A percentile compares a stretch with the other conserved stretches of the same genome.
These are phyloP conservation scores for Epichloe brachyelytri DNA, from an alignment of 2,329 filamentous ascomycete species.

Conservation along the genomic window DNA sequence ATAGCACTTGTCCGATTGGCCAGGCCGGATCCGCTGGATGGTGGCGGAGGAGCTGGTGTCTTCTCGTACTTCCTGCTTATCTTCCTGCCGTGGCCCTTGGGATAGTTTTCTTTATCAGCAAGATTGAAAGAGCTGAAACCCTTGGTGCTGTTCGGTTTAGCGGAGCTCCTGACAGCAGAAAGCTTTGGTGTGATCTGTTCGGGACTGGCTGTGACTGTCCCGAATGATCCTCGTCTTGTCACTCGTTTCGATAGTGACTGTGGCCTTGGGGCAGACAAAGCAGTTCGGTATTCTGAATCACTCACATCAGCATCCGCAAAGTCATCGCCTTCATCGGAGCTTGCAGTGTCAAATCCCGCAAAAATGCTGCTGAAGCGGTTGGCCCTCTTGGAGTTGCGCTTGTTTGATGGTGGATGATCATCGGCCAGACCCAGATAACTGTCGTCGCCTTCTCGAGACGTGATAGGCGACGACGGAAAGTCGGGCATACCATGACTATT, in stretches of 20 bases:
- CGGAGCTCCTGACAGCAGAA: conserved; percentile 13
- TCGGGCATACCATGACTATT: conserved; percentile 33
- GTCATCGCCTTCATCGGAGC: conserved; percentile 53
- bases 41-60: conserved; percentile 15
- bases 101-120: conserved; percentile 18
- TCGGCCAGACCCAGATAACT: conserved; percentile 71
- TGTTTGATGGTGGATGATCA: conserved; percentile 55
- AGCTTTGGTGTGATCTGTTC: conserved; percentile 24
- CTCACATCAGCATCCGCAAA: conserved; percentile 48
- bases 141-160: conserved; percentile 27
- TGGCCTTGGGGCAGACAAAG: conserved; percentile 49
- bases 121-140: conserved; percentile 32
- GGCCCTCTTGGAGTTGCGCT: conserved; percentile 44
- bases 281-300: conserved; percentile 55
- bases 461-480: conserved; percentile 35
- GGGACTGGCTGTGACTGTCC: conserved; percentile 27
- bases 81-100: conserved; percentile 15
- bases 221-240: conserved; percentile 29
- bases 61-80: conserved; percentile 25
- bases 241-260: conserved; percentile 24
- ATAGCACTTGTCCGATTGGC: conserved; percentile 42
- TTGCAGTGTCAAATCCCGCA: conserved; percentile 65
- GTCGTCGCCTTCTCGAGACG: conserved; percentile 33
- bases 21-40: conserved; percentile 19
- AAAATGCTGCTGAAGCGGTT: conserved; percentile 76